Conservation (phyloP, 2,329 filamentous ascomycete genomes). For the Bipolaris zeicola region DNA sequence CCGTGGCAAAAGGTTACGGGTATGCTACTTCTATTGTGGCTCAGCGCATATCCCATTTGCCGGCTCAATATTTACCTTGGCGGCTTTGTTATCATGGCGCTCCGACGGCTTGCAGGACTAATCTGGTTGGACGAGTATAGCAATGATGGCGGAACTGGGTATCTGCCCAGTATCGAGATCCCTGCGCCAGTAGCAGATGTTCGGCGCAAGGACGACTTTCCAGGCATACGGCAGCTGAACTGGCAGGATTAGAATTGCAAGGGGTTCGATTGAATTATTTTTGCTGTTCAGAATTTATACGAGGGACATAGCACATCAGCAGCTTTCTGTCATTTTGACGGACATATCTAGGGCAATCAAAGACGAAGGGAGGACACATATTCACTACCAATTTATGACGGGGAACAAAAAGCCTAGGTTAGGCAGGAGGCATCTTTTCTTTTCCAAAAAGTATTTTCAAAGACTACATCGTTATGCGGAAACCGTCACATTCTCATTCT, state of each 20-base stretch:
- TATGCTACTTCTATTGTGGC: slow-evolving; percentile 23
- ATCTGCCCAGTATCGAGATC: slow-evolving; percentile 28
- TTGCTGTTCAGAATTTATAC: neutral
- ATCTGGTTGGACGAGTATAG: slow-evolving; percentile 23
- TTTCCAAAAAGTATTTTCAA: no score
- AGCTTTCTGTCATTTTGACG: neutral
- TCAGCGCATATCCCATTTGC: slow-evolving; percentile 26
- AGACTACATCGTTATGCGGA: no score
- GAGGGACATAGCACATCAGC: neutral
- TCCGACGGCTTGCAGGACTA: slow-evolving; percentile 13
- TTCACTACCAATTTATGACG: neutral
- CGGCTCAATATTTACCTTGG: slow-evolving; percentile 23
- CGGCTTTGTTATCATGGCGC: neutral
- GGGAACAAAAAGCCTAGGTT: no score
- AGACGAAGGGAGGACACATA: neutral
- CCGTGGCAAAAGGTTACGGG: slow-evolving; percentile 23
- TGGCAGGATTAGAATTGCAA: neutral
- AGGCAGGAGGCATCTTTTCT: neutral
- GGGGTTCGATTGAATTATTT: neutral
- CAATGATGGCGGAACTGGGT: slow-evolving; percentile 16
- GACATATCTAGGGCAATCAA: neutral
- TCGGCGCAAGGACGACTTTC: neutral
- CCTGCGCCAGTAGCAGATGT: slow-evolving; percentile 1
- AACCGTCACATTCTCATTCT: neutral
- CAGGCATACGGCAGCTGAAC: neutral